Conservation (phyloP, 2,329 filamentous ascomycete species). For the Colletotrichum cordylinicola region DNA sequence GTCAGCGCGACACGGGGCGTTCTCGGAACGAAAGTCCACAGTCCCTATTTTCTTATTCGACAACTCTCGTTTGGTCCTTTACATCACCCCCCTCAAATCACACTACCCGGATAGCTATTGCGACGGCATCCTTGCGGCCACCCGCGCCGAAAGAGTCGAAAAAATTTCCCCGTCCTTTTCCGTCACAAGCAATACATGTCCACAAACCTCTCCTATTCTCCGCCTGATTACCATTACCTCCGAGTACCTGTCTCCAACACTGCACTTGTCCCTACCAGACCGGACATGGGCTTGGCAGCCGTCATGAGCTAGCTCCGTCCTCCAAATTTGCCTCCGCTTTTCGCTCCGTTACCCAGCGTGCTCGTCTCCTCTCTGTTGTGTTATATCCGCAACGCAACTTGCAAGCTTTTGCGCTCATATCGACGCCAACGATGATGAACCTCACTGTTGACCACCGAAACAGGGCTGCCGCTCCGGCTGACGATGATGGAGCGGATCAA, state of each 20-base stretch:
- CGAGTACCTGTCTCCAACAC: not conserved
- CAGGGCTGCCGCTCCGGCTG: conserved; percentile 60
- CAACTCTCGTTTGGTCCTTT: not conserved
- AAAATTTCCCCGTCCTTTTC: conserved; percentile 15
- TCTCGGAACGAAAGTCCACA: conserved; percentile 19
- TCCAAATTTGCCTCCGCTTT: conserved; percentile 12
- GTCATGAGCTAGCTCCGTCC: conserved; percentile 38
- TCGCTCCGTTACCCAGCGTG: conserved; percentile 11
- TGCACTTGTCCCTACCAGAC: not conserved
- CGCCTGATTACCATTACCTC: not conserved
- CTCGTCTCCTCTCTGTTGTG: conserved; percentile 4
- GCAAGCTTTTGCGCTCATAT: conserved; percentile 13
- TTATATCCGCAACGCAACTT: conserved; percentile 3
- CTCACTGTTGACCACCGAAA: conserved; percentile 57
- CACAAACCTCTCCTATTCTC: not conserved
- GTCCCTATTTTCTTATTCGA: conserved; percentile 3
- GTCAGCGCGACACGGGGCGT: conserved; percentile 5
- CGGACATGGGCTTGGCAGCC: conserved; percentile 36
- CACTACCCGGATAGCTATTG: conserved; percentile 4
- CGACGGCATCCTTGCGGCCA: conserved; percentile 18
- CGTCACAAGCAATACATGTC: conserved; percentile 1
- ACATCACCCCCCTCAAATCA: conserved; percentile 11
- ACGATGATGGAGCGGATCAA: conserved; percentile 77
- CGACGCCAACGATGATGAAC: conserved; percentile 35
- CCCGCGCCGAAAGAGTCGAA: not conserved